A percentile compares a stretch with the other conserved stretches of the same genome.
These are phyloP conservation scores for Candida morakotiae DNA, from an alignment of 805 yeast species.

Conservation along the genomic window DNA sequence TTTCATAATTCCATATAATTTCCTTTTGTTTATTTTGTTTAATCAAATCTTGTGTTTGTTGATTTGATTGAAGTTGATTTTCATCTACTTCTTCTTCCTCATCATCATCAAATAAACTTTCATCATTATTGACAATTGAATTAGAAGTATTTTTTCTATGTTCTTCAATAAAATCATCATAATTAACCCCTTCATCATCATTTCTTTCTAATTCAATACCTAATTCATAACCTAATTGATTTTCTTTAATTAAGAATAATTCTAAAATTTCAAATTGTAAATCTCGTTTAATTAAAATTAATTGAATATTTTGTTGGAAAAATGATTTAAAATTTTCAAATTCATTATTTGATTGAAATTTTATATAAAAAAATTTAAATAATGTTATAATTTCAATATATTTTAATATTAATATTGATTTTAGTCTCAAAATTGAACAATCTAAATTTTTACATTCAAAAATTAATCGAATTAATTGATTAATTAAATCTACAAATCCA, in stretches of 20 bases:
- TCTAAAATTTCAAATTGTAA: slow-evolving; percentile 31
- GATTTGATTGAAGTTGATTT: neutral
- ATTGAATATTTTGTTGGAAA: slow-evolving; percentile 17
- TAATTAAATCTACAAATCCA: slow-evolving; percentile 14
- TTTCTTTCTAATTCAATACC: slow-evolving; percentile 44
- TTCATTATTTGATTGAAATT: slow-evolving; percentile 21
- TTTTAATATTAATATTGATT: slow-evolving; percentile 19
- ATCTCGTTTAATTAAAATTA: slow-evolving; percentile 22
- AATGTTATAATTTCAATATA: slow-evolving; percentile 31
- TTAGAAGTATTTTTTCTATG: slow-evolving; percentile 10
- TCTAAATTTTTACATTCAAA: slow-evolving; percentile 5
- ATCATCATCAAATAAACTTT: slow-evolving; percentile 13
- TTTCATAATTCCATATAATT: slow-evolving; percentile 34
- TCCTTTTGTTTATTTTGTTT: slow-evolving; percentile 5
- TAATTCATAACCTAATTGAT: slow-evolving; percentile 34
- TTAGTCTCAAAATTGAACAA: slow-evolving; percentile 10
- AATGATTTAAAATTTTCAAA: slow-evolving; percentile 31
- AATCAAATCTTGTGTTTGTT: neutral
- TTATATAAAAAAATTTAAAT: slow-evolving; percentile 29
- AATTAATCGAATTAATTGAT: slow-evolving; percentile 9
- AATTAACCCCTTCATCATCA: slow-evolving; percentile 49
- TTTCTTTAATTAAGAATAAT: slow-evolving; percentile 49
- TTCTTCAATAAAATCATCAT: slow-evolving; percentile 18
- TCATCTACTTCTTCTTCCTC: slow-evolving; percentile 12
- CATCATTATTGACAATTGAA: slow-evolving; percentile 1